Evolutionary conservation across 768 basidiomycete genomes (phyloP).

Genomic region (Erythrobasidium yunnanense): DNA sequence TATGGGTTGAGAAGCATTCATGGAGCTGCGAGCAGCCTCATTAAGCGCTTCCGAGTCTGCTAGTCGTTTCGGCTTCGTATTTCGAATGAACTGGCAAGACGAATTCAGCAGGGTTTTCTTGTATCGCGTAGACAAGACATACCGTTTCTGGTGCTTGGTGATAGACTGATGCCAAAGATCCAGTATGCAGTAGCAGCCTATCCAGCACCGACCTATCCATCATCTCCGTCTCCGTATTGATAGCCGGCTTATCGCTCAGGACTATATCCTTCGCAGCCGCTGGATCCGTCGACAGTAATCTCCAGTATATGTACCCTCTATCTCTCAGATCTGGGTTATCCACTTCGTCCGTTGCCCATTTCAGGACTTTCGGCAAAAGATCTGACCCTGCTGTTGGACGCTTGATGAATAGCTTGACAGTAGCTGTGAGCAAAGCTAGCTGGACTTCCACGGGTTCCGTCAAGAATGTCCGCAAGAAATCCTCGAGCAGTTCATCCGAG

Average conservation of each 20-base stretch:
- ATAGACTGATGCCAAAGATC: constrained; percentile 87
- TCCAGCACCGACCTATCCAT: constrained; percentile 96
- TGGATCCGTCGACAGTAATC: constrained; percentile 85
- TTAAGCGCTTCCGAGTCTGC: constrained; percentile 20
- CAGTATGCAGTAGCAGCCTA: constrained; percentile 84
- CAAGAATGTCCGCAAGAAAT: constrained; percentile 72
- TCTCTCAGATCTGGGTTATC: constrained; percentile 97
- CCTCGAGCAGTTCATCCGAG: constrained; percentile 87
- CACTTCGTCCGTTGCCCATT: constrained; percentile 92
- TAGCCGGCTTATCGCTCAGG: constrained; percentile 81
- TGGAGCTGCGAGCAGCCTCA: constrained; percentile 10
- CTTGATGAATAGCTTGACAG: constrained; percentile 91
- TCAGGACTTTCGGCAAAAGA: constrained; percentile 85
- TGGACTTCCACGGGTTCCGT: constrained; percentile 97
- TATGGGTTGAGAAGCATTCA: constrained; percentile 12
- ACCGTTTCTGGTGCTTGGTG: constrained; percentile 83
- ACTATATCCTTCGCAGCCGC: constrained; percentile 79
- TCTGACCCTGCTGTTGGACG: constrained; percentile 79
- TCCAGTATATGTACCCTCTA: constrained; percentile 99
- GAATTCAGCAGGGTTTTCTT: not conserved
- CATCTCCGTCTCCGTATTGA: constrained; percentile 93
- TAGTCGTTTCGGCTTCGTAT: constrained; percentile 11
- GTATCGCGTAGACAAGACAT: not conserved
- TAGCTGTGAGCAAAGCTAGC: constrained; percentile 81
- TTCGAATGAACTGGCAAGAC: constrained; percentile 10